Evolutionary conservation across 805 yeast species (phyloP).

Genomic region (Yarrowia porcina): DNA sequence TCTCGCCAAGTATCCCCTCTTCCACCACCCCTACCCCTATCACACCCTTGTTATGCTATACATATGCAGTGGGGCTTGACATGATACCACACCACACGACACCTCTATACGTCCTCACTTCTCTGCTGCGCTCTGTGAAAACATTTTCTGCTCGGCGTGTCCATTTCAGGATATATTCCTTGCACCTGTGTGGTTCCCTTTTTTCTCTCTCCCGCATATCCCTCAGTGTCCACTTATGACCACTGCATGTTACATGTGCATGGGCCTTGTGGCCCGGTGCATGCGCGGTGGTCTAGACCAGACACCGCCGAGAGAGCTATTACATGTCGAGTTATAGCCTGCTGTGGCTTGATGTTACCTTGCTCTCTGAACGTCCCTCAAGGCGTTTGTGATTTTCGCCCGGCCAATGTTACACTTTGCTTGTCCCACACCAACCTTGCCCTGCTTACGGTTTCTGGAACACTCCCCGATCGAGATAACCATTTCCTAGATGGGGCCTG

Average conservation of each 20-base stretch:
- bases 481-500: background rate
- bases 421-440: background rate
- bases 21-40: background rate
- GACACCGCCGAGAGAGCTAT: background rate
- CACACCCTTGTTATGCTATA: background rate
- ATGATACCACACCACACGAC: background rate
- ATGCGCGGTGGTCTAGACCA: background rate
- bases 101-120: background rate
- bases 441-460: background rate
- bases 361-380: background rate
- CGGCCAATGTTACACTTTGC: background rate
- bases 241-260: background rate
- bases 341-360: background rate
- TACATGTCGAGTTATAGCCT: too few relatives aligned
- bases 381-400: background rate
- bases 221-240: background rate
- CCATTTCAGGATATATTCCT: conserved; percentile 7
- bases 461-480: background rate
- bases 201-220: background rate
- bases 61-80: background rate
- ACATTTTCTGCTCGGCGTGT: background rate
- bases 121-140: background rate
- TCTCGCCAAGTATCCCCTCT: background rate
- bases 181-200: background rate
- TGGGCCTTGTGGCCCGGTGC: background rate